phyloP scores from a whole-genome alignment of 2,329 filamentous ascomycete species.

The Dendrostoma leiphaemia region DNA sequence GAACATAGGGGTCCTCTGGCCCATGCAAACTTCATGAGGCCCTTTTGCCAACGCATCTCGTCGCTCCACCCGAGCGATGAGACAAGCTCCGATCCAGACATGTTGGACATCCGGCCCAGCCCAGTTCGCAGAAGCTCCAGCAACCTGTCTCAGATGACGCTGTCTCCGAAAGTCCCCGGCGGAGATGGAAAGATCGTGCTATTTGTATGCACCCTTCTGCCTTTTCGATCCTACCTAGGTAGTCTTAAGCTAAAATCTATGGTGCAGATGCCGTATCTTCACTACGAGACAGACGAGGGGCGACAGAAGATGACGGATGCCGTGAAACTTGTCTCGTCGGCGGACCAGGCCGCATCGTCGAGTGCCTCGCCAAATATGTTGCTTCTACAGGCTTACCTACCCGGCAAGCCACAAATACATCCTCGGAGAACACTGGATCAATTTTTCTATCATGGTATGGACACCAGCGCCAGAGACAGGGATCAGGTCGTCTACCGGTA shows the following conservation, averaged over 20 bases:
- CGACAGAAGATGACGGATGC: slow-evolving; percentile 56
- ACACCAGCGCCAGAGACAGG: slow-evolving; percentile 56
- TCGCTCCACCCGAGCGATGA: slow-evolving; percentile 29
- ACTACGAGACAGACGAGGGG: slow-evolving; percentile 59
- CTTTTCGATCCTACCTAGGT: too few relatives aligned
- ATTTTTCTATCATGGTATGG: slow-evolving; percentile 63
- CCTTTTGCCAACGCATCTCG: slow-evolving; percentile 51
- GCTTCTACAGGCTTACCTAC: slow-evolving; percentile 46
- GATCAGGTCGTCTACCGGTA: slow-evolving; percentile 67
- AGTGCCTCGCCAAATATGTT: slow-evolving; percentile 38
- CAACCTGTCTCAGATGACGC: slow-evolving; percentile 21
- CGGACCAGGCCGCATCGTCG: slow-evolving; percentile 28
- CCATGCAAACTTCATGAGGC: slow-evolving; percentile 63
- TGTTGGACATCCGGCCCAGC: slow-evolving; percentile 16
- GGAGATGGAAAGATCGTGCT: slow-evolving; percentile 31
- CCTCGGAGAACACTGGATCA: slow-evolving; percentile 63
- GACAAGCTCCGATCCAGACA: slow-evolving; percentile 1
- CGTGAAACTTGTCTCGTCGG: slow-evolving; percentile 31
- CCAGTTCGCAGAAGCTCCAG: slow-evolving; percentile 19
- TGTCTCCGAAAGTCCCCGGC: slow-evolving; percentile 18
- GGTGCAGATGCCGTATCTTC: slow-evolving; percentile 61
- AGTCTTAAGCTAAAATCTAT: slow-evolving; percentile 19
- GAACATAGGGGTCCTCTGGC: slow-evolving; percentile 58
- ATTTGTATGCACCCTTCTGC: slow-evolving; percentile 2
- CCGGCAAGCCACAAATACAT: slow-evolving; percentile 47